These are phyloP conservation scores for Mycena citricolor DNA, from an alignment of 1,284 basidiomycete genomes.

Conservation along the genomic window DNA sequence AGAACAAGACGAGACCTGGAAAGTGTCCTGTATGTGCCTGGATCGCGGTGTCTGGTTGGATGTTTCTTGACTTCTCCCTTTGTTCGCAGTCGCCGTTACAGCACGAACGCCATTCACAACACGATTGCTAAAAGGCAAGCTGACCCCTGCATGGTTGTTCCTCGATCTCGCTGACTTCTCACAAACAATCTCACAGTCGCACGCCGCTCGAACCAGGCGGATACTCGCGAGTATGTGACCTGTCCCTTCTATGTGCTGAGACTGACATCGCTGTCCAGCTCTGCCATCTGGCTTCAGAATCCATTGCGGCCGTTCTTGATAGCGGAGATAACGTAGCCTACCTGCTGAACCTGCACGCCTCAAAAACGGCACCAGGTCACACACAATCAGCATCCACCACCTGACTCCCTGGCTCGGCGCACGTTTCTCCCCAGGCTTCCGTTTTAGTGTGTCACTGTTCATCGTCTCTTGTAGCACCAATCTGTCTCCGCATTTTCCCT, in stretches of 20 bases:
- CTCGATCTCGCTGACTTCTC: too few relatives aligned
- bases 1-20: conserved; percentile 64
- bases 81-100: conserved; percentile 60
- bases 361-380: conserved; percentile 26
- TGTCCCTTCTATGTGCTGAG: conserved; percentile 1
- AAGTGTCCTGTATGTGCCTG: conserved; percentile 59
- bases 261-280: conserved; percentile 42
- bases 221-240: conserved; percentile 51
- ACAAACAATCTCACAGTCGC: conserved; percentile 41
- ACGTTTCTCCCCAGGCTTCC: too few relatives aligned
- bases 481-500: too few relatives aligned
- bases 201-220: conserved; percentile 65
- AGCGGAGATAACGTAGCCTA: conserved; percentile 62
- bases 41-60: conserved; percentile 8
- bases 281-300: conserved; percentile 67
- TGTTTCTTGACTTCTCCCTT: conserved; percentile 20
- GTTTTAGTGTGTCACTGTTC: too few relatives aligned
- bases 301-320: conserved; percentile 65
- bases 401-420: conserved; percentile 4
- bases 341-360: conserved; percentile 60
- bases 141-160: background rate
- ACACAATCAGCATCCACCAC: conserved; percentile 30
- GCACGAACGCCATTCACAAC: conserved; percentile 78
- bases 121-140: conserved; percentile 51
- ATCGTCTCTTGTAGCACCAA: too few relatives aligned